A percentile compares a stretch with the other conserved stretches of the same genome.
These are phyloP conservation scores for Heliamphora exappendiculata DNA, from an alignment of 148 eudicot species.

Conservation along the genomic window DNA sequence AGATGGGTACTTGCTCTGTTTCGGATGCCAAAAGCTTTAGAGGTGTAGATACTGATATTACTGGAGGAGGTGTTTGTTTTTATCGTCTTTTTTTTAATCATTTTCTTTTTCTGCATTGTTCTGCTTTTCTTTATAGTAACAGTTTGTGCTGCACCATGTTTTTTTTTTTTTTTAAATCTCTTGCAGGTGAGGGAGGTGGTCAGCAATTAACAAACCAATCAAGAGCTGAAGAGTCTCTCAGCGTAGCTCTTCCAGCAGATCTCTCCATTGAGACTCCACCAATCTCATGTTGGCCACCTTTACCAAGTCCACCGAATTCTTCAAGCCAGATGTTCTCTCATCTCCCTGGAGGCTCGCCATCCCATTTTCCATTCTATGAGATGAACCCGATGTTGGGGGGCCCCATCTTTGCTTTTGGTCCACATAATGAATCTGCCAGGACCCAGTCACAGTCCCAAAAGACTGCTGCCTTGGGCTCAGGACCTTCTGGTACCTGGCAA, in stretches of 20 bases:
- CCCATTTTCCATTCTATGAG: slow-evolving; percentile 89
- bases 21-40: slow-evolving; percentile 40
- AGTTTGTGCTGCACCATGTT: too few relatives aligned
- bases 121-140: too few relatives aligned
- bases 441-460: slow-evolving; percentile 62
- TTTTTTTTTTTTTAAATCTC: not conserved
- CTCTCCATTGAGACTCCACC: slow-evolving; percentile 86
- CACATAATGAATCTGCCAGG: slow-evolving; percentile 59
- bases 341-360: slow-evolving; percentile 61
- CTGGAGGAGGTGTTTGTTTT: slow-evolving; percentile 27
- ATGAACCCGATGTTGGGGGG: slow-evolving; percentile 85
- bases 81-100: not conserved
- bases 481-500: slow-evolving; percentile 75
- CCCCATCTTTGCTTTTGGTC: slow-evolving; percentile 76
- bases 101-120: too few relatives aligned
- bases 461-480: slow-evolving; percentile 45
- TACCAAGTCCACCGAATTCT: slow-evolving; percentile 81
- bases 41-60: slow-evolving; percentile 34
- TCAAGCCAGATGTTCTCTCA: slow-evolving; percentile 69
- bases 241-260: slow-evolving; percentile 94
- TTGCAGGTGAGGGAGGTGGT: slow-evolving; percentile 44
- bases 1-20: slow-evolving; percentile 27
- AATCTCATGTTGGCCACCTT: slow-evolving; percentile 84
- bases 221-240: slow-evolving; percentile 60
- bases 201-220: slow-evolving; percentile 44